A percentile compares a stretch with the other conserved stretches of the same genome.
Evolutionary conservation across 108 stramenopile genomes (phyloP).

Genomic region (Phaeodactylum tricornutum): DNA sequence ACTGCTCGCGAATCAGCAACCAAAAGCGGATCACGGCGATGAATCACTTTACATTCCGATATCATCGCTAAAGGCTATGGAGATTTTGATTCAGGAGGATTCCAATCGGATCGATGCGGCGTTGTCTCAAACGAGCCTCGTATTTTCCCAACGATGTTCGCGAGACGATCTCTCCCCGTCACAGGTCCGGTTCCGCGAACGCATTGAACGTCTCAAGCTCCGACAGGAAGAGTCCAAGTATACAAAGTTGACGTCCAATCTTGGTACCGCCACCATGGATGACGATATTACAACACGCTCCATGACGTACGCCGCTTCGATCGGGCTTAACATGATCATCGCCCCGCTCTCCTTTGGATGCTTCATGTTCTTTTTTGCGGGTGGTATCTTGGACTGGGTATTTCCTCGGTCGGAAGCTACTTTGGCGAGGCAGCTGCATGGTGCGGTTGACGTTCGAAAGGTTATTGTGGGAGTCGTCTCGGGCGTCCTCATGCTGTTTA

Average conservation of each 20-base stretch:
- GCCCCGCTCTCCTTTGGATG: slow-evolving; percentile 73
- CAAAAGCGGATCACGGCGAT: neutral
- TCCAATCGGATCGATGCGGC: slow-evolving; percentile 11
- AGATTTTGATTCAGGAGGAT: neutral
- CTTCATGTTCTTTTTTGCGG: slow-evolving; percentile 81
- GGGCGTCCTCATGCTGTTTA: slow-evolving; percentile 72
- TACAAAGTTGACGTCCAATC: slow-evolving; percentile 38
- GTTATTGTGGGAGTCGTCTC: slow-evolving; percentile 68
- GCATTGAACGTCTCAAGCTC: slow-evolving; percentile 46
- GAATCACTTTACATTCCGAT: neutral
- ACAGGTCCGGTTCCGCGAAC: slow-evolving; percentile 23
- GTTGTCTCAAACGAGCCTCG: slow-evolving; percentile 10
- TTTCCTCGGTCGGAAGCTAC: slow-evolving; percentile 16
- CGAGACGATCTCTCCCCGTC: slow-evolving; percentile 9
- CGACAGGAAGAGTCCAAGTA: slow-evolving; percentile 58
- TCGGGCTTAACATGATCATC: slow-evolving; percentile 82
- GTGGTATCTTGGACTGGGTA: slow-evolving; percentile 40
- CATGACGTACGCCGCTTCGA: slow-evolving; percentile 77
- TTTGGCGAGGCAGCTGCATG: neutral
- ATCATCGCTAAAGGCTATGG: slow-evolving; percentile 1
- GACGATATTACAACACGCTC: slow-evolving; percentile 65
- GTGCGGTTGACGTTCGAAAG: slow-evolving; percentile 35
- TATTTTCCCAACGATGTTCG: slow-evolving; percentile 17
- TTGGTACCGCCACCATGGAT: slow-evolving; percentile 20
- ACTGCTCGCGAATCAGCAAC: neutral